These are phyloP conservation scores for Aspergillus sparsus DNA, from an alignment of 495 filamentous ascomycete genomes.

Conservation along the genomic window DNA sequence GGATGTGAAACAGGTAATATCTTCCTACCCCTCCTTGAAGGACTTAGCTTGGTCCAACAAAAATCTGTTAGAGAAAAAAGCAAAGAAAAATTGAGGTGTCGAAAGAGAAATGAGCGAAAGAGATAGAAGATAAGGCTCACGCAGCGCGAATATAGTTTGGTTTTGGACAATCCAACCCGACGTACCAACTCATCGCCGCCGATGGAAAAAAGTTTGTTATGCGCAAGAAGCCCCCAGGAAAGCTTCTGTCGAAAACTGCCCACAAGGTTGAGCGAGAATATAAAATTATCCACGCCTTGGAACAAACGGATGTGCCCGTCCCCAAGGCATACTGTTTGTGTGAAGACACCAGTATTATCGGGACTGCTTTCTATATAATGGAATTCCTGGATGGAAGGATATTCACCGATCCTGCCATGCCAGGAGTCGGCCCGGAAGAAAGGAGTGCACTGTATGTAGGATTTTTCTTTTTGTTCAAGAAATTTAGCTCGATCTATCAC, in stretches of 20 bases:
- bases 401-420: slow-evolving; percentile 84
- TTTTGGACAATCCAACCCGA: slow-evolving; percentile 96
- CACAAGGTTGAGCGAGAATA: slow-evolving; percentile 97
- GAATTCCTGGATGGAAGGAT: slow-evolving; percentile 89
- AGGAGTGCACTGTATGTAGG: slow-evolving; percentile 64
- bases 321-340: slow-evolving; percentile 85
- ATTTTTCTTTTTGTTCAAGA: not conserved
- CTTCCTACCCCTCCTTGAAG: not conserved
- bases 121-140: slow-evolving; percentile 6
- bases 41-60: no score
- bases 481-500: not conserved
- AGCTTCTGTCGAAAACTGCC: slow-evolving; percentile 86
- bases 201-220: slow-evolving; percentile 73
- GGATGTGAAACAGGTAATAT: slow-evolving; percentile 78
- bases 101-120: not conserved
- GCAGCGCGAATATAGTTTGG: slow-evolving; percentile 64
- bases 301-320: slow-evolving; percentile 78
- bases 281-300: slow-evolving; percentile 81
- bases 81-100: not conserved
- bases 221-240: slow-evolving; percentile 94
- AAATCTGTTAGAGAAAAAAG: no score
- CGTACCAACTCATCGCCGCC: slow-evolving; percentile 78
- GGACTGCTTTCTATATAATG: slow-evolving; percentile 97
- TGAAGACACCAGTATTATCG: slow-evolving; percentile 74
- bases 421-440: slow-evolving; percentile 66